Evolutionary conservation across 2,329 filamentous ascomycete genomes (phyloP).

Genomic region (Aspergillus pseudoviridinutans): DNA sequence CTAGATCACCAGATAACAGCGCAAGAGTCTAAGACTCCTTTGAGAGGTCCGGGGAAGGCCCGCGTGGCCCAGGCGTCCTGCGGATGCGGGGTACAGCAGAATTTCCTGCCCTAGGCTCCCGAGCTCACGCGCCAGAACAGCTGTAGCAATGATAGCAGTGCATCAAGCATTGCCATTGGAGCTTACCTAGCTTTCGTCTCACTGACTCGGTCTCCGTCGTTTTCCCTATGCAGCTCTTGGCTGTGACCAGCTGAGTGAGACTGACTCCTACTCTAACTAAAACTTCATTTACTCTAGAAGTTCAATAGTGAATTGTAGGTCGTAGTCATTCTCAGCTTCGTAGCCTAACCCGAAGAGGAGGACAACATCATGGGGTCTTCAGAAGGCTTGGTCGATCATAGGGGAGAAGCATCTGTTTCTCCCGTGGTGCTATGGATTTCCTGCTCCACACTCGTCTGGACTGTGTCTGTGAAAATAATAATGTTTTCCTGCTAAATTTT

Average conservation of each 20-base stretch:
- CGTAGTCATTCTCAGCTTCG: neutral
- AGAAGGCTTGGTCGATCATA: slow-evolving; percentile 1
- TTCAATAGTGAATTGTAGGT: neutral
- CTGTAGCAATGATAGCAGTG: neutral
- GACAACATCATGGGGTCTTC: neutral
- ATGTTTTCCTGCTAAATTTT: neutral
- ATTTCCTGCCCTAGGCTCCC: neutral
- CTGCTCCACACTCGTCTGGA: neutral
- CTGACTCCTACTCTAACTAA: neutral
- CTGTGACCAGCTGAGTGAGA: neutral
- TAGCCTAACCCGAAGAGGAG: neutral
- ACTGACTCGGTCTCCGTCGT: neutral
- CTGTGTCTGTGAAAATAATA: neutral
- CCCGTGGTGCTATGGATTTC: neutral
- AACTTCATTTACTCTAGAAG: neutral
- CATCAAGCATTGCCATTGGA: neutral
- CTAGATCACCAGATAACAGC: neutral
- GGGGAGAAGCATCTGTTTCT: neutral
- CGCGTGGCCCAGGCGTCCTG: slow-evolving; percentile 17
- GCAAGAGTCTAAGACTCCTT: neutral
- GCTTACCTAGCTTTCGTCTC: neutral
- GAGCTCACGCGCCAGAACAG: neutral
- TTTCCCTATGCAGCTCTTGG: neutral
- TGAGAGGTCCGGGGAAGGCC: slow-evolving; percentile 14
- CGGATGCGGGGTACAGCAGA: slow-evolving; percentile 22